Evolutionary conservation across 345 rosid genomes (phyloP).

Genomic region (Mangifera indica): DNA sequence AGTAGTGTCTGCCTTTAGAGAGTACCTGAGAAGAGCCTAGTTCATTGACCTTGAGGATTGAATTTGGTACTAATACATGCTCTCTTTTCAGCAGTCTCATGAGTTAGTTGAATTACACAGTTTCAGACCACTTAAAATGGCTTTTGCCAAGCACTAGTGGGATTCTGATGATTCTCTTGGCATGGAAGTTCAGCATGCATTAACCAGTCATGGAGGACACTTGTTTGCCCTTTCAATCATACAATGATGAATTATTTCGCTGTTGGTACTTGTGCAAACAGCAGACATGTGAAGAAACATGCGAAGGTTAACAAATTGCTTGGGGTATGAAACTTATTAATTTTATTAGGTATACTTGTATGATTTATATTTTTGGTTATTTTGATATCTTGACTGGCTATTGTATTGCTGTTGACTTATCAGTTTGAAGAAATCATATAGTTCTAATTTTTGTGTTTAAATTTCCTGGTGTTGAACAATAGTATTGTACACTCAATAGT

Average conservation of each 20-base stretch:
- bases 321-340: not conserved
- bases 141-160: not conserved
- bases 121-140: not conserved
- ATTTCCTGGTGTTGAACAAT: not conserved
- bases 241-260: not conserved
- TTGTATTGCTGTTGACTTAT: too few relatives aligned
- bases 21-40: constrained; percentile 1
- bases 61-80: not conserved
- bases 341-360: too few relatives aligned
- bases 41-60: constrained; percentile 5
- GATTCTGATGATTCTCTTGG: not conserved
- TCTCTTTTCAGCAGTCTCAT: constrained; percentile 2
- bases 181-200: not conserved
- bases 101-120: not conserved
- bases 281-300: not conserved
- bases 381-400: too few relatives aligned
- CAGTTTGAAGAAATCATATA: not conserved
- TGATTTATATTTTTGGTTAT: too few relatives aligned
- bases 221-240: not conserved
- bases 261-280: constrained; percentile 4
- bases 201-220: not conserved
- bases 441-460: not conserved
- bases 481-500: too few relatives aligned
- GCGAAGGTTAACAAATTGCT: not conserved
- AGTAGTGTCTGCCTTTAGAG: not conserved